Conservation (phyloP, 306 rosid genomes). For the Ochetophila trinervis region DNA sequence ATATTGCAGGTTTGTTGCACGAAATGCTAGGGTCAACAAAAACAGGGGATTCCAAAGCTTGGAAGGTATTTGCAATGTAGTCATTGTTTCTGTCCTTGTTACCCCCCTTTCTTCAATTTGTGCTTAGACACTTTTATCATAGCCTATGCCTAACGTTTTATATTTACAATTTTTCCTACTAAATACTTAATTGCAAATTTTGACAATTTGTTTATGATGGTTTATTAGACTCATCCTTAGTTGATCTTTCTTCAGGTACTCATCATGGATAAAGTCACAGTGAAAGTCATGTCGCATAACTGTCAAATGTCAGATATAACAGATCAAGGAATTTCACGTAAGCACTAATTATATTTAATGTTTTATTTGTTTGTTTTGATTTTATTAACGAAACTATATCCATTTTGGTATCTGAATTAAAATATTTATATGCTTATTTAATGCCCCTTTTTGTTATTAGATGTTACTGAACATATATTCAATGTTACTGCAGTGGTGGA, state of each 20-base stretch:
- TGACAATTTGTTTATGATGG: constrained; percentile 1
- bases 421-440: not conserved
- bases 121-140: not conserved
- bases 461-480: constrained; percentile 15
- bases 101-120: not conserved
- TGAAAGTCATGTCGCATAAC: constrained; percentile 91
- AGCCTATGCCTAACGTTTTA: not conserved
- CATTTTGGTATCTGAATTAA: not conserved
- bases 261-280: constrained; percentile 92
- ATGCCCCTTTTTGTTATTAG: not conserved
- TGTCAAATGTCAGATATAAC: constrained; percentile 98
- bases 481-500: constrained; percentile 76
- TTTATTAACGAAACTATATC: not conserved
- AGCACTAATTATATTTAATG: constrained; percentile 24
- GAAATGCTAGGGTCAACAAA: constrained; percentile 91
- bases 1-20: constrained; percentile 50
- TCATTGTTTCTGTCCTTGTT: too few relatives aligned
- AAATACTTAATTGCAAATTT: not conserved
- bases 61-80: constrained; percentile 64
- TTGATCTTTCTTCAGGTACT: constrained; percentile 54
- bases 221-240: not conserved
- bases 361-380: not conserved
- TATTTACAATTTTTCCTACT: not conserved
- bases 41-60: constrained; percentile 69
- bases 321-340: constrained; percentile 93